Conservation (phyloP, 495 filamentous ascomycete genomes). For the Xylaria grammica region DNA sequence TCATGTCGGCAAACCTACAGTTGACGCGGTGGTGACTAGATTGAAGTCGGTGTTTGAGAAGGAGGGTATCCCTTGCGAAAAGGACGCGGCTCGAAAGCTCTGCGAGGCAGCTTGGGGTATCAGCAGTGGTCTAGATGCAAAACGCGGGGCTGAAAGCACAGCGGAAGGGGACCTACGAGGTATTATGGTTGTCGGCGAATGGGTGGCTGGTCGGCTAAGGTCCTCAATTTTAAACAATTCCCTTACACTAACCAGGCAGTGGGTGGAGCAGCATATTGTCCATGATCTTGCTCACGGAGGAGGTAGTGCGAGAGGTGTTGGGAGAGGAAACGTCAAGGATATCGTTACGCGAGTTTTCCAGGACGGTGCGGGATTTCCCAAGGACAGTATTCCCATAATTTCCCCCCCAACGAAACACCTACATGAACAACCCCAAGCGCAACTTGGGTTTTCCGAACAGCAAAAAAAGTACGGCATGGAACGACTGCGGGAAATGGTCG, state of each 20-base stretch:
- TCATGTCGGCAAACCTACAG: conserved; percentile 85
- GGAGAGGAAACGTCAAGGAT: conserved; percentile 78
- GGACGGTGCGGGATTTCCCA: conserved; percentile 84
- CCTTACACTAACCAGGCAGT: conserved; percentile 69
- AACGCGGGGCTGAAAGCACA: conserved; percentile 63
- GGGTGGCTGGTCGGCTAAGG: conserved; percentile 83
- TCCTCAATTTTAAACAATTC: conserved; percentile 48
- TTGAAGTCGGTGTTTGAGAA: conserved; percentile 82
- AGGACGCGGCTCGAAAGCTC: conserved; percentile 83
- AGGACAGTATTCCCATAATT: conserved; percentile 44
- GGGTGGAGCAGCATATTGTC: conserved; percentile 82
- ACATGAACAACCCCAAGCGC: conserved; percentile 53
- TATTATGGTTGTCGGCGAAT: conserved; percentile 92
- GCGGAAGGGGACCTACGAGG: conserved; percentile 91
- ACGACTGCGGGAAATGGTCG: conserved; percentile 84
- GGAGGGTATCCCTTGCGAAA: conserved; percentile 84
- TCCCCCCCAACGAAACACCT: conserved; percentile 34
- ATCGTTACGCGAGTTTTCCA: conserved; percentile 85
- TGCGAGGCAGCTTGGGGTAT: conserved; percentile 96
- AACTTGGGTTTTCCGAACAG: conserved; percentile 72
- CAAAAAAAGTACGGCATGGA: conserved; percentile 78
- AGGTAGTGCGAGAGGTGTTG: conserved; percentile 75
- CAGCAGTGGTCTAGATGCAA: conserved; percentile 60
- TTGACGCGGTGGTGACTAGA: conserved; percentile 83
- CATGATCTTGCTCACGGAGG: conserved; percentile 73